Base-by-base conservation (phyloP, 352 stramenopile genomes). In the Globisporangium spiculum region DNA sequence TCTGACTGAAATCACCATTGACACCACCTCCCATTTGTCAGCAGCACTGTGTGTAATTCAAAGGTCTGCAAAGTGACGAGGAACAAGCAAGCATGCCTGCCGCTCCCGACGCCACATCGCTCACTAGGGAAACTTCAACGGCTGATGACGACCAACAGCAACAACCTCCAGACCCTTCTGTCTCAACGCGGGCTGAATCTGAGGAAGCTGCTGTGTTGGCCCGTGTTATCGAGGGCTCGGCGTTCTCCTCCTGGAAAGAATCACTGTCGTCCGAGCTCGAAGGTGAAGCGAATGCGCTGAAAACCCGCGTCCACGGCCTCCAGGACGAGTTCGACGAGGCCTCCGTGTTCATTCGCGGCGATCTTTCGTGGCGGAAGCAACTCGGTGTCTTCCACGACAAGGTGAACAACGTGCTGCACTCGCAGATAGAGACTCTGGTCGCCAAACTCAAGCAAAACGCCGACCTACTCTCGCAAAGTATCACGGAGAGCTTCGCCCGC, bases 301-400 rank as follows among this genome's bases (percentile, higher is more conserved):
- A 77, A 46, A 60, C 79, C 16, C 69, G 66, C 1, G 57, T 90
- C 3, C 66, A 81, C 9, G 32, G 70, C 7, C 69, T 88, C 3
- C 83, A 90, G 56, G 70, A 41, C 26, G 80, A 81, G 32, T 88
- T 89, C 46, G 80, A 90, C 22, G 77, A 88, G 4, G 64, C 71
- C 2, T 83, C 81, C n/a, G 69, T 87, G 38, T 85, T 79, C 61
- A 84, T 89, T 32, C 79, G 81, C 7, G 81, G 81, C 26, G 83
- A 91, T 30, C 79, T 79, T n/a, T 76, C 73, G 16, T 91, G 83
- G 83, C 76, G 83, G 9, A 85, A 84, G 65, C 81, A 91, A 58
- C 48, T 90, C 18, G 60, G 57, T 0, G 8, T 53, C 8, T 86
- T 87, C 70, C 78, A 89, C 62, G 78, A 85, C 54, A 72, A 68